Evolutionary conservation across 2,329 filamentous ascomycete species (phyloP).

Genomic region (Escovopsis weberi): DNA sequence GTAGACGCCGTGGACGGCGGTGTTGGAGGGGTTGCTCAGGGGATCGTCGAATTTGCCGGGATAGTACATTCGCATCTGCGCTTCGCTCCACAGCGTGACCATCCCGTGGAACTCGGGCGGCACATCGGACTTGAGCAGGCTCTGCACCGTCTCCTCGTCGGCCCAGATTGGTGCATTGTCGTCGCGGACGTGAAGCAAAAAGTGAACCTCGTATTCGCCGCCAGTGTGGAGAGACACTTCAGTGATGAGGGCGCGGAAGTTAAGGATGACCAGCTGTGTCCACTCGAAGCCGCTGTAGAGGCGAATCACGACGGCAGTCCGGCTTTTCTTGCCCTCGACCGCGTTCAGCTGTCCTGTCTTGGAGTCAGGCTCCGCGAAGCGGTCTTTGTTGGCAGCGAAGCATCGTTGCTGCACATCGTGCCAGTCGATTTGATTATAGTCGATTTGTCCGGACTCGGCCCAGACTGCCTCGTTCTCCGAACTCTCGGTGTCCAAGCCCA

Average conservation of each 20-base stretch:
- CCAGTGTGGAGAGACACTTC: constrained; percentile 66
- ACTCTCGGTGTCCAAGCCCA: constrained; percentile 58
- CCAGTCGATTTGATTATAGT: constrained; percentile 43
- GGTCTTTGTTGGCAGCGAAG: constrained; percentile 44
- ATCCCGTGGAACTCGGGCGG: constrained; percentile 66
- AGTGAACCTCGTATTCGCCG: constrained; percentile 70
- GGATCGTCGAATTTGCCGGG: constrained; percentile 54
- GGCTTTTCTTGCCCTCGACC: constrained; percentile 27
- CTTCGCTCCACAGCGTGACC: constrained; percentile 72
- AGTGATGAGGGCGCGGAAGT: constrained; percentile 66
- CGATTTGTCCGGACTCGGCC: constrained; percentile 38
- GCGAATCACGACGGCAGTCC: constrained; percentile 64
- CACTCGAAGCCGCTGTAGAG: constrained; percentile 71
- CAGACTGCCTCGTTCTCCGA: constrained; percentile 50
- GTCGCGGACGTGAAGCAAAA: constrained; percentile 75
- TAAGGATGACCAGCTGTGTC: constrained; percentile 62
- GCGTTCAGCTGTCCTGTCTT: constrained; percentile 22
- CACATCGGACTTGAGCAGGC: constrained; percentile 51
- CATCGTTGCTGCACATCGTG: constrained; percentile 37
- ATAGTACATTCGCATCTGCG: constrained; percentile 71
- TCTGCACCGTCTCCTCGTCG: constrained; percentile 57
- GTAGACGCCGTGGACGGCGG: constrained; percentile 54
- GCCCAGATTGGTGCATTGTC: constrained; percentile 68
- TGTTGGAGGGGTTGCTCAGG: constrained; percentile 41
- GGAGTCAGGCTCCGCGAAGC: constrained; percentile 33